Percentiles rank a stretch among this genome's conserved stretches.
phyloP scores from a whole-genome alignment of 352 stramenopile species.

The Pythium dissimile region DNA sequence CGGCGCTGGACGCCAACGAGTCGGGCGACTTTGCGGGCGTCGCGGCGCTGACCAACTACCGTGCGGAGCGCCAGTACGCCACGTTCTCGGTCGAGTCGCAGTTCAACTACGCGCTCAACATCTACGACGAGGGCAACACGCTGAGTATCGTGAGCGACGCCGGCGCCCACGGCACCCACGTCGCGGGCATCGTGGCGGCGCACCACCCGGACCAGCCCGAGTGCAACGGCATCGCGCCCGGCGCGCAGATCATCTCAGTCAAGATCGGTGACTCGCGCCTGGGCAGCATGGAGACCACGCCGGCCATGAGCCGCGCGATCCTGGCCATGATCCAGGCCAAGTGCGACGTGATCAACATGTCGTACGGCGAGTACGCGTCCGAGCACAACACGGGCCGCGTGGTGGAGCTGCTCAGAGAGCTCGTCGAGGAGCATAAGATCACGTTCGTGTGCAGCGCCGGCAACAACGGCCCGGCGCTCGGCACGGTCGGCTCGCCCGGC shows the following conservation, averaged over 20 bases:
- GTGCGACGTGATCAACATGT: constrained; percentile 96
- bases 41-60: constrained; percentile 71
- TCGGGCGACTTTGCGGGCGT: constrained; percentile 78
- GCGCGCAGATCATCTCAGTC: constrained; percentile 90
- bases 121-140: constrained; percentile 92
- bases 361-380: constrained; percentile 92
- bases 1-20: constrained; percentile 83
- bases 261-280: constrained; percentile 96
- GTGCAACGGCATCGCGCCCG: constrained; percentile 91
- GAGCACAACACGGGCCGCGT: constrained; percentile 89
- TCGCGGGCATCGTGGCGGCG: constrained; percentile 93
- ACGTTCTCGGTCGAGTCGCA: constrained; percentile 90
- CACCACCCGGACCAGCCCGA: constrained; percentile 83
- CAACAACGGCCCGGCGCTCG: constrained; percentile 95
- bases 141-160: constrained; percentile 93
- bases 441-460: constrained; percentile 92
- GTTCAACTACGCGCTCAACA: constrained; percentile 94
- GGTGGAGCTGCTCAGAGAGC: constrained; percentile 85
- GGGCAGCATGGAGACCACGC: constrained; percentile 93
- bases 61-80: constrained; percentile 72
- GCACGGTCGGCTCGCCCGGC: constrained; percentile 91
- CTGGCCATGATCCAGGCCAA: constrained; percentile 84
- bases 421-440: constrained; percentile 91
- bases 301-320: constrained; percentile 87
- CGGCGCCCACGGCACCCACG: constrained; percentile 94